Evolutionary conservation across 169 alveolate genomes (phyloP).

Genomic region (Plasmodium blacklocki): DNA sequence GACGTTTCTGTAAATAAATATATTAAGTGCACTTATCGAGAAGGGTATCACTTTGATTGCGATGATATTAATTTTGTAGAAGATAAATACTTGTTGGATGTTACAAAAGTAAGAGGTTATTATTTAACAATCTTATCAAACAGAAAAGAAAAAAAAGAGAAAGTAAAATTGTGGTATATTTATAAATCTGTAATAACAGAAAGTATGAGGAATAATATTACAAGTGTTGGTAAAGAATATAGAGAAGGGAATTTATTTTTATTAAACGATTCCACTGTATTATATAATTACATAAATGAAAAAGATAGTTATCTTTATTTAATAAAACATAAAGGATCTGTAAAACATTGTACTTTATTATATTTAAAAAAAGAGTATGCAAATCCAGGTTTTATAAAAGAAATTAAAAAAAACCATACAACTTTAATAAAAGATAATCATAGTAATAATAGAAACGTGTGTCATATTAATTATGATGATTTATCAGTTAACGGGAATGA

Average conservation of each 20-base stretch:
- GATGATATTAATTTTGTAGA: slow-evolving; percentile 1
- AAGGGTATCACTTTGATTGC: slow-evolving; percentile 29
- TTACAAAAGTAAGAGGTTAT: slow-evolving; percentile 35
- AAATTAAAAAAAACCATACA: neutral
- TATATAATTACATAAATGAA: slow-evolving; percentile 34
- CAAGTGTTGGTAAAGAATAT: neutral
- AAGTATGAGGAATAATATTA: neutral
- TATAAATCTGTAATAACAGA: slow-evolving; percentile 1
- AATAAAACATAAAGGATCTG: slow-evolving; percentile 14
- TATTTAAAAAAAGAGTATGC: slow-evolving; percentile 31
- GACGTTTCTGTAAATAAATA: neutral
- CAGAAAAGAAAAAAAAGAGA: neutral
- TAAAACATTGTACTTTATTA: slow-evolving; percentile 33
- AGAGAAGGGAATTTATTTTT: slow-evolving; percentile 31
- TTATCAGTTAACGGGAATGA: slow-evolving; percentile 28
- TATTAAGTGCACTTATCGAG: slow-evolving; percentile 12
- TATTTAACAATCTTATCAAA: slow-evolving; percentile 29
- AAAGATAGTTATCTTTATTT: slow-evolving; percentile 18
- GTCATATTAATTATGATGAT: slow-evolving; percentile 39
- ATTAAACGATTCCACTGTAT: slow-evolving; percentile 1
- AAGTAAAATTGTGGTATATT: slow-evolving; percentile 12
- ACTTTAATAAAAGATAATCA: too few species aligned
- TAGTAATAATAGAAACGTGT: slow-evolving; percentile 9
- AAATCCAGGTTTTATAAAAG: slow-evolving; percentile 55
- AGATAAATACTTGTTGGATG: slow-evolving; percentile 17